phyloP scores from a whole-genome alignment of 164 flowering plant species.

The Macadamia tetraphylla region DNA sequence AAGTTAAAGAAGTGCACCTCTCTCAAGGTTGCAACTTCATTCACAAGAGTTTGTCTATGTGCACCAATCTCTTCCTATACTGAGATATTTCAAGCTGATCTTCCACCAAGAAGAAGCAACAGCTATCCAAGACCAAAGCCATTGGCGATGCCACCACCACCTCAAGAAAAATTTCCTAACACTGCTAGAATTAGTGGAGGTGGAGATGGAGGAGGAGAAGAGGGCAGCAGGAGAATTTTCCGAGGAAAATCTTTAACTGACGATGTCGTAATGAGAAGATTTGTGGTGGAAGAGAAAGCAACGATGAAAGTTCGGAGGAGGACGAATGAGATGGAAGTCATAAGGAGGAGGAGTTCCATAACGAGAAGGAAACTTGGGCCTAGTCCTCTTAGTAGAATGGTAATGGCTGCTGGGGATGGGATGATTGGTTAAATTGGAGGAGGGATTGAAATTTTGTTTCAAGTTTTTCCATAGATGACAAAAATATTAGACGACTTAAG shows the following conservation, averaged over 20 bases:
- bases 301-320: constrained; percentile 65
- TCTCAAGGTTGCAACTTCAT: constrained; percentile 65
- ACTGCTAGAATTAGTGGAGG: constrained; percentile 27
- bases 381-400: constrained; percentile 81
- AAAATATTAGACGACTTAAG: too few species aligned
- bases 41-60: constrained; percentile 83
- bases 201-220: constrained; percentile 11
- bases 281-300: constrained; percentile 86
- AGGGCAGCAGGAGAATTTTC: constrained; percentile 44
- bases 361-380: constrained; percentile 78
- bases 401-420: constrained; percentile 26
- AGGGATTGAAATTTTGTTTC: too few species aligned
- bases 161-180: constrained; percentile 20
- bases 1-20: constrained; percentile 71
- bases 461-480: neutral
- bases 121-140: constrained; percentile 64
- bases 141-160: constrained; percentile 29
- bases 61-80: constrained; percentile 85
- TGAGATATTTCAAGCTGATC: constrained; percentile 59
- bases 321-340: constrained; percentile 77
- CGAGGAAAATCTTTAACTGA: constrained; percentile 84
- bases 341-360: constrained; percentile 50
- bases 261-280: constrained; percentile 83
- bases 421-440: constrained; percentile 4
- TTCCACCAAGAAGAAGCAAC: constrained; percentile 51